Conservation (phyloP, 2,329 filamentous ascomycete genomes). For the Pyrenophora teres region DNA sequence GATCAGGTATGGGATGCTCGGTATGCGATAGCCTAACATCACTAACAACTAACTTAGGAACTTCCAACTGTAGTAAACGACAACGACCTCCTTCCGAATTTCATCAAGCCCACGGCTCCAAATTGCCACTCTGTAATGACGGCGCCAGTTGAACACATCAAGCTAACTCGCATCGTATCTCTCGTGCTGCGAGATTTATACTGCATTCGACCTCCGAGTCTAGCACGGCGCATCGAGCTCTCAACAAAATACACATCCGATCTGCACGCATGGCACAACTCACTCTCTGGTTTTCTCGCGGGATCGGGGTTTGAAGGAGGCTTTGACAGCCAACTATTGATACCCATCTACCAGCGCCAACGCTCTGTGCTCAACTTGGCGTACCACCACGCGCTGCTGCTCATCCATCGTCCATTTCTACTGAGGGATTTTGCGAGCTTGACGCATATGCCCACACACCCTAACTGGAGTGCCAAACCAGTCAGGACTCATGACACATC, state of each 20-base stretch:
- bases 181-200: constrained; percentile 54
- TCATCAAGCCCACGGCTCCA: constrained; percentile 35
- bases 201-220: constrained; percentile 43
- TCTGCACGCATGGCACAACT: constrained; percentile 53
- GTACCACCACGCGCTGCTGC: constrained; percentile 61
- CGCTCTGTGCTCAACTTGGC: constrained; percentile 60
- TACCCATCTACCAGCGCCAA: constrained; percentile 59
- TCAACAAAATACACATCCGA: constrained; percentile 51
- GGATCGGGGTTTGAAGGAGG: constrained; percentile 44
- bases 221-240: constrained; percentile 42
- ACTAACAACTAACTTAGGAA: constrained; percentile 32
- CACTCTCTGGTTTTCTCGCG: constrained; percentile 50
- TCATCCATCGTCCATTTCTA: constrained; percentile 61
- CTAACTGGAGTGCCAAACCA: constrained; percentile 15
- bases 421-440: constrained; percentile 50
- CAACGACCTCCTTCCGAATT: constrained; percentile 33
- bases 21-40: background rate
- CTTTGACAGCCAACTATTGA: constrained; percentile 51
- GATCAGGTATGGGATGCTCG: constrained; percentile 57
- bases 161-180: constrained; percentile 52
- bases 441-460: constrained; percentile 36
- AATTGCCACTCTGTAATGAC: constrained; percentile 50
- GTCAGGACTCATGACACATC: constrained; percentile 23
- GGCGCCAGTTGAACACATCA: constrained; percentile 53
- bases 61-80: constrained; percentile 44